phyloP scores from a whole-genome alignment of 345 rosid species.

The Populus euphratica region DNA sequence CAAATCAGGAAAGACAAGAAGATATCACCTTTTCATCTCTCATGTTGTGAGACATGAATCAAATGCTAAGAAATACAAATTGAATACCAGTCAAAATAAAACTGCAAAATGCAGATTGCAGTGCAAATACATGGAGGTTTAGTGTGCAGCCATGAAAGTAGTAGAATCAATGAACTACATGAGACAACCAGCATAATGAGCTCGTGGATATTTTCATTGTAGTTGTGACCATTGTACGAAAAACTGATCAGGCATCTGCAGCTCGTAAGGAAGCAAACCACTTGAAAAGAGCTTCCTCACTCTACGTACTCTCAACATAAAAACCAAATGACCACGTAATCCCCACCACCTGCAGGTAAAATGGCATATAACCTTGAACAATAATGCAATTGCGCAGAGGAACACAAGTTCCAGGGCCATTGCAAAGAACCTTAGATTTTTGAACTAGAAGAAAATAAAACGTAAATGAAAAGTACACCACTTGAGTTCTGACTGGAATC shows the following conservation, averaged over 20 bases:
- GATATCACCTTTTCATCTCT: neutral
- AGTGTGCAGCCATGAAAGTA: neutral
- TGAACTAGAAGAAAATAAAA: neutral
- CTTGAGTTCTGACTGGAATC: slow-evolving; percentile 78
- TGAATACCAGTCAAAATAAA: neutral
- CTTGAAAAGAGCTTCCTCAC: slow-evolving; percentile 79
- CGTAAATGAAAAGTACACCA: slow-evolving; percentile 41
- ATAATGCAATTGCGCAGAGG: slow-evolving; percentile 75
- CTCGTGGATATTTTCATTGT: slow-evolving; percentile 55
- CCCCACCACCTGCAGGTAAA: slow-evolving; percentile 56
- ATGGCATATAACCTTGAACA: slow-evolving; percentile 61
- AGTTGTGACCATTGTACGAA: slow-evolving; percentile 90
- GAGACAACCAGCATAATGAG: slow-evolving; percentile 75
- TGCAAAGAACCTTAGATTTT: slow-evolving; percentile 64
- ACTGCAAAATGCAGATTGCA: neutral
- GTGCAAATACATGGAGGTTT: neutral
- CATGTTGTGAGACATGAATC: too few species aligned
- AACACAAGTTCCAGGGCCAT: slow-evolving; percentile 94
- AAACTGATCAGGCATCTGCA: slow-evolving; percentile 70
- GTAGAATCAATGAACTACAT: slow-evolving; percentile 39
- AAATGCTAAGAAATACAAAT: neutral
- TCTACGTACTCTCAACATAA: slow-evolving; percentile 85
- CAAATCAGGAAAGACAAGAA: too few species aligned
- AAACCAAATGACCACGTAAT: slow-evolving; percentile 77
- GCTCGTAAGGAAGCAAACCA: slow-evolving; percentile 74